Evolutionary conservation across 176 grass and related monocot genomes (phyloP).

Genomic region (Leersia perrieri): DNA sequence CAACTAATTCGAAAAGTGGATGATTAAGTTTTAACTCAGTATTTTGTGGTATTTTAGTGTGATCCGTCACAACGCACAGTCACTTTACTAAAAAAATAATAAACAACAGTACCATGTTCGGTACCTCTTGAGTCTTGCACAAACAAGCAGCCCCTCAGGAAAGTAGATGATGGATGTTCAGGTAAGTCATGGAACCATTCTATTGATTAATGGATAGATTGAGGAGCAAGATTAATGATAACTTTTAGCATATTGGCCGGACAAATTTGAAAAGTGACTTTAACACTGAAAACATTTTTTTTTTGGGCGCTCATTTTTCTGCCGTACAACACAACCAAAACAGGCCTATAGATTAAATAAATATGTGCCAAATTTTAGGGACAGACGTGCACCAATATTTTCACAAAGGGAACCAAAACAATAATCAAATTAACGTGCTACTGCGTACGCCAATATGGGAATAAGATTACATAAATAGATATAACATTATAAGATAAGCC

Average conservation of each 20-base stretch:
- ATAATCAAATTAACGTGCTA: not conserved
- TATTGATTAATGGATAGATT: conserved; percentile 17
- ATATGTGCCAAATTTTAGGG: conserved; percentile 13
- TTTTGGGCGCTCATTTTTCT: not conserved
- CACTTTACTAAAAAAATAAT: not conserved
- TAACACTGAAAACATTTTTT: not conserved
- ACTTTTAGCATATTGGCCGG: not conserved
- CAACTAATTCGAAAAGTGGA: not conserved
- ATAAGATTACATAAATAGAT: not conserved
- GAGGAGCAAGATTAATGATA: conserved; percentile 7
- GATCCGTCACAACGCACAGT: not conserved
- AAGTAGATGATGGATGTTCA: not conserved
- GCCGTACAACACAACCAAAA: conserved; percentile 5
- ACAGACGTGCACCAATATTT: not conserved
- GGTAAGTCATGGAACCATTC: not conserved
- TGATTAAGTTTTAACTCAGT: not conserved
- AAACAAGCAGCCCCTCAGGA: not conserved
- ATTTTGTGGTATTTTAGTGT: not conserved
- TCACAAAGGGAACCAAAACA: not conserved
- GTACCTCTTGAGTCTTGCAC: not conserved
- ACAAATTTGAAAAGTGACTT: not conserved
- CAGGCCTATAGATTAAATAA: not conserved
- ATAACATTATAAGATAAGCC: conserved; percentile 27
- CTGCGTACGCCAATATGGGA: conserved; percentile 17
- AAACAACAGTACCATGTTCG: not conserved